Evolutionary conservation across 2,329 filamentous ascomycete species (phyloP).

Genomic region (Graphilbum ipis-grandicollis): DNA sequence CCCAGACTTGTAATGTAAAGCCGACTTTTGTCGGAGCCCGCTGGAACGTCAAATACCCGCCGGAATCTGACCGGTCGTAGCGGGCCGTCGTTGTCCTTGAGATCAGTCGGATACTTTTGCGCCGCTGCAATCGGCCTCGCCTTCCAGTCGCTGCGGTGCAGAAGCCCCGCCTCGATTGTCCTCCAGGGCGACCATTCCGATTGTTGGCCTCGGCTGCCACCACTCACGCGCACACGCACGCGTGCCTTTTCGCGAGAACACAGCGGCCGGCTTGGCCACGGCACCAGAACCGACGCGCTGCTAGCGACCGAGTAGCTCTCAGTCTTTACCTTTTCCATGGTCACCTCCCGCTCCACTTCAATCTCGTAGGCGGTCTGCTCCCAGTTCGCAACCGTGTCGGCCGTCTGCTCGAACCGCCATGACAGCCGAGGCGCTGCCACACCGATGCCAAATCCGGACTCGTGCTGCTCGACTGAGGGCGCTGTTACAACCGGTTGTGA

Average conservation of each 20-base stretch:
- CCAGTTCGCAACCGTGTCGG: constrained; percentile 4
- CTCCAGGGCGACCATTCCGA: constrained; percentile 8
- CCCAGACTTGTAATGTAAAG: constrained; percentile 19
- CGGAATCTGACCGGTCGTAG: constrained; percentile 8
- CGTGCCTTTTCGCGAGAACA: constrained; percentile 4
- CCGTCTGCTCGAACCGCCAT: constrained; percentile 7
- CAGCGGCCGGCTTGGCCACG: constrained; percentile 15
- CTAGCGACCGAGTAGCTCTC: constrained; percentile 3
- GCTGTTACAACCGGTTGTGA: constrained; percentile 1
- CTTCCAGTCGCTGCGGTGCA: constrained; percentile 5
- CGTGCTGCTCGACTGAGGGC: constrained; percentile 10
- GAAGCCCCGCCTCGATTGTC: constrained; percentile 6
- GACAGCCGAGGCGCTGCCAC: constrained; percentile 9
- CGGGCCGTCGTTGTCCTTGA: constrained; percentile 4
- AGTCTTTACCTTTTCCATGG: too few species aligned
- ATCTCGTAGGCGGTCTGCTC: constrained; percentile 9
- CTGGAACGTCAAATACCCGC: constrained; percentile 23
- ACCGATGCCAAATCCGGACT: constrained; percentile 8
- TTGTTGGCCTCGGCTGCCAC: background rate
- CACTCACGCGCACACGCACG: constrained; percentile 6
- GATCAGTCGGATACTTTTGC: background rate
- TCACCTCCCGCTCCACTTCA: constrained; percentile 1
- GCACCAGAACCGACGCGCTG: constrained; percentile 15
- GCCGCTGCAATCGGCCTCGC: constrained; percentile 3
- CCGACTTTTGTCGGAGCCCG: too few species aligned